Evolutionary conservation across 2,329 filamentous ascomycete genomes (phyloP), one percentile per base, ranked within the genome.

Genomic region (Truncatella angustata): DNA sequence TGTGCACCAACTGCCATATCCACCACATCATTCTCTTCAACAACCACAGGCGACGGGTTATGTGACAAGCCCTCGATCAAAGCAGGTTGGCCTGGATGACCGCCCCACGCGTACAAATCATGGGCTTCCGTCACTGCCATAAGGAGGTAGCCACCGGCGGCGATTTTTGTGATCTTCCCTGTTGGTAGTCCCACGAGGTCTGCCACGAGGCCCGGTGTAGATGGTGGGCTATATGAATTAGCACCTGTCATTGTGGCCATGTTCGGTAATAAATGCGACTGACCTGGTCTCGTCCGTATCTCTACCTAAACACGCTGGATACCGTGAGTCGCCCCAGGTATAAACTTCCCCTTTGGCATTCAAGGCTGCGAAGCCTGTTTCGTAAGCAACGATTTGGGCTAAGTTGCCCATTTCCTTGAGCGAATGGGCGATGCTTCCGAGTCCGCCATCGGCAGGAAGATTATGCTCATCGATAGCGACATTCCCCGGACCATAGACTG

Each of bases 31-130:
- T 72, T 68, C 4, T 72, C 69, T 5, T 75, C 72, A 1, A 81
- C 66, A 7, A 76, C 71, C 1, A 77, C 62, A 1, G 79, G 79
- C 28, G 64, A 70, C 2, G 79, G 77, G 21, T 53, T 60, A 44
- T 56, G 55, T 21, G 62, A 64, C 26, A 71, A 48, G 0, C 49
- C 62, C 16, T 62, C 58, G 1, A 69, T 43, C 28, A 76, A 61
- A 23, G 65, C 58, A n/a, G 61, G 60, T 10, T 63, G 62, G 4
- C 68, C 67, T 10, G 67, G 64, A 51, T 70, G 68, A n/a, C 67
- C 65, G 26, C 85, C 85, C 84, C 85, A 88, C 21, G 80, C 63
- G 60, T 88, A 88, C 2, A 86, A 64, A 52, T 82, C 79, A 28
- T 77, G 72, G 2, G 78, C 80, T 10, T 73, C 68, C 0, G 82